Evolutionary conservation across 306 rosid genomes (phyloP).

Genomic region (Pyrus bretschneideri): DNA sequence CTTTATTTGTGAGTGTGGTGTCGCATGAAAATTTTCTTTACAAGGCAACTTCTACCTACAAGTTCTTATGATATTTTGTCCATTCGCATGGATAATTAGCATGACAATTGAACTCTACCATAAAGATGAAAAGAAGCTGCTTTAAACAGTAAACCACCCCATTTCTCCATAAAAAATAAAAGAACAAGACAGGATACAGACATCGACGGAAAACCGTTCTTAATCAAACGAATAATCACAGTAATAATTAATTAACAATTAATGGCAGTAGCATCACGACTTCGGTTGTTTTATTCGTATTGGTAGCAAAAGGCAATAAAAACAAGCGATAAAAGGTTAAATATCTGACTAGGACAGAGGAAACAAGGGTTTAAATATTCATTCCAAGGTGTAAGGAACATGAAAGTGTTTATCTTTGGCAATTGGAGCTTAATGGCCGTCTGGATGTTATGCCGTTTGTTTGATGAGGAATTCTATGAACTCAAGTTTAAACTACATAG

Average conservation of each 20-base stretch:
- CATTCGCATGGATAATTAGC: neutral
- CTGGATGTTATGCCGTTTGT: neutral
- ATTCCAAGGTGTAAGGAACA: constrained; percentile 17
- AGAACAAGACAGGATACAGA: neutral
- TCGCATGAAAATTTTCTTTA: neutral
- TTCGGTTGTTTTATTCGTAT: neutral
- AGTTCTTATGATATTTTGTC: neutral
- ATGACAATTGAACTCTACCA: neutral
- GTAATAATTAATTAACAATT: neutral
- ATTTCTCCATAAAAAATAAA: neutral
- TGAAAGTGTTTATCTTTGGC: constrained; percentile 6
- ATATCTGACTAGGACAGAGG: constrained; percentile 1
- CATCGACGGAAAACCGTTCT: neutral
- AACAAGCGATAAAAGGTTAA: neutral
- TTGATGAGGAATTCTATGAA: constrained; percentile 6
- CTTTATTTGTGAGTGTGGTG: neutral
- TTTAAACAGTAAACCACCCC: neutral
- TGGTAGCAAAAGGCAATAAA: neutral
- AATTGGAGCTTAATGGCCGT: constrained; percentile 1
- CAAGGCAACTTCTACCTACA: neutral
- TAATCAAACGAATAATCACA: neutral
- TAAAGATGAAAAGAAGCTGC: neutral
- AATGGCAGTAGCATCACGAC: neutral
- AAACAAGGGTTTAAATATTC: neutral
- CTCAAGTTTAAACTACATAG: neutral